Evolutionary conservation across 441 rosid genomes (phyloP).

Genomic region (Gossypium schwendimanii): DNA sequence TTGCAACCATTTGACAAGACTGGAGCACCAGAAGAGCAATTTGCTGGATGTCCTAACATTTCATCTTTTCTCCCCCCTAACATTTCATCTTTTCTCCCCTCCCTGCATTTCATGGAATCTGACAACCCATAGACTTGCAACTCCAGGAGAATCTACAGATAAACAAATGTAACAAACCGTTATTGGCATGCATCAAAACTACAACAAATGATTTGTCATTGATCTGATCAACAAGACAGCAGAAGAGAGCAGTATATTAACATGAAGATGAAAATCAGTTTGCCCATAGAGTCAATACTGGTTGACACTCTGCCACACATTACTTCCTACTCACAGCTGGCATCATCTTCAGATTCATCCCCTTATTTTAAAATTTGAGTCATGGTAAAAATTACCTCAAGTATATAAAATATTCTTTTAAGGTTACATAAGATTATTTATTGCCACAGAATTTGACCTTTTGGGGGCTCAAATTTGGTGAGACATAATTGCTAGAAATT

Average conservation of each 20-base stretch:
- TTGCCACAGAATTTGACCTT: background rate
- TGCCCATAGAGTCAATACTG: background rate
- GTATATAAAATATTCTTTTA: background rate
- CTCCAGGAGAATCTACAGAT: slow-evolving; percentile 51
- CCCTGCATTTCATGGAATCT: slow-evolving; percentile 58
- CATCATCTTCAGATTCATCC: slow-evolving; percentile 1
- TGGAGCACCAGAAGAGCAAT: slow-evolving; percentile 22
- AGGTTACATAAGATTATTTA: background rate
- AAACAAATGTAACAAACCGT: slow-evolving; percentile 18
- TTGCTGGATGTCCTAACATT: slow-evolving; percentile 28
- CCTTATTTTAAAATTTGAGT: background rate
- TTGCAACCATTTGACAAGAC: slow-evolving; percentile 35
- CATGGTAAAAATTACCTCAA: background rate
- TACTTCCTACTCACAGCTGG: background rate
- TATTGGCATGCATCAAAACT: slow-evolving; percentile 14
- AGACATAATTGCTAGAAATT: slow-evolving; percentile 5
- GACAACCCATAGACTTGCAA: slow-evolving; percentile 76
- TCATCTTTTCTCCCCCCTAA: too few species aligned
- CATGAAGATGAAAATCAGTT: slow-evolving; percentile 2
- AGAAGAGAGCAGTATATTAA: background rate
- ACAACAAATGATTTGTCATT: background rate
- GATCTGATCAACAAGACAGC: background rate
- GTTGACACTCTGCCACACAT: background rate
- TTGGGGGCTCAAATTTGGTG: background rate
- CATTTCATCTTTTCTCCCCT: slow-evolving; percentile 55